Percentiles rank a stretch among this genome's conserved stretches.
phyloP scores from a whole-genome alignment of 1,284 basidiomycete species.

The Pyrrhoderma noxium region DNA sequence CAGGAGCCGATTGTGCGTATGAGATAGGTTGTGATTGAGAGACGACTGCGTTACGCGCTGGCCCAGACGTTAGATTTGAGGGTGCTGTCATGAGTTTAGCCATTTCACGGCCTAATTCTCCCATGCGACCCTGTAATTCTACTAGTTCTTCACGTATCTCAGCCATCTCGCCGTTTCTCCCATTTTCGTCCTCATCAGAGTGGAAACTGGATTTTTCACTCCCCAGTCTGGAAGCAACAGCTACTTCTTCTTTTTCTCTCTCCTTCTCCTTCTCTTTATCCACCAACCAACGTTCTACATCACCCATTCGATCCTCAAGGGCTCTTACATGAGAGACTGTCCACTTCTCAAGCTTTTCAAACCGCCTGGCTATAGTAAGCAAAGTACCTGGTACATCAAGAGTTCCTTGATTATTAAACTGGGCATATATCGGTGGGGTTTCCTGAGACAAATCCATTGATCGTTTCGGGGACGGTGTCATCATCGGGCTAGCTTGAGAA shows the following conservation, averaged over 20 bases:
- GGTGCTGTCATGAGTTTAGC: constrained; percentile 58
- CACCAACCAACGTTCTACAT: constrained; percentile 75
- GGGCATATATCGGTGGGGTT: constrained; percentile 62
- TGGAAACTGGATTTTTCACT: constrained; percentile 18
- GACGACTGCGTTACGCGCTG: constrained; percentile 36
- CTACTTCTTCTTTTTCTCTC: neutral
- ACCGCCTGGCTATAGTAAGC: constrained; percentile 58
- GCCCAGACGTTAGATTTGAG: constrained; percentile 46
- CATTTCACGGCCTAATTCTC: constrained; percentile 69
- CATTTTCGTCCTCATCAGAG: constrained; percentile 22
- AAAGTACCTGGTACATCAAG: constrained; percentile 67
- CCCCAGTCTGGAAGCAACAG: neutral
- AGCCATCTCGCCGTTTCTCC: constrained; percentile 34
- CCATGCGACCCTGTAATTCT: constrained; percentile 65
- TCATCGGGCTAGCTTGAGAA: constrained; percentile 33
- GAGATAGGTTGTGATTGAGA: constrained; percentile 6
- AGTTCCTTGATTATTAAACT: constrained; percentile 59
- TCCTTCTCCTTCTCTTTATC: constrained; percentile 35
- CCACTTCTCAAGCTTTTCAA: constrained; percentile 83
- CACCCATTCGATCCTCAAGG: constrained; percentile 75
- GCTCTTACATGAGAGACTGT: constrained; percentile 75
- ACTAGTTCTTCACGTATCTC: constrained; percentile 58
- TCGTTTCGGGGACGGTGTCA: constrained; percentile 27
- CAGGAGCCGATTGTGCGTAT: constrained; percentile 26
- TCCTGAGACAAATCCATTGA: constrained; percentile 41